Evolutionary conservation across 2,329 filamentous ascomycete species (phyloP).

Genomic region (Penicillium janthinellum): DNA sequence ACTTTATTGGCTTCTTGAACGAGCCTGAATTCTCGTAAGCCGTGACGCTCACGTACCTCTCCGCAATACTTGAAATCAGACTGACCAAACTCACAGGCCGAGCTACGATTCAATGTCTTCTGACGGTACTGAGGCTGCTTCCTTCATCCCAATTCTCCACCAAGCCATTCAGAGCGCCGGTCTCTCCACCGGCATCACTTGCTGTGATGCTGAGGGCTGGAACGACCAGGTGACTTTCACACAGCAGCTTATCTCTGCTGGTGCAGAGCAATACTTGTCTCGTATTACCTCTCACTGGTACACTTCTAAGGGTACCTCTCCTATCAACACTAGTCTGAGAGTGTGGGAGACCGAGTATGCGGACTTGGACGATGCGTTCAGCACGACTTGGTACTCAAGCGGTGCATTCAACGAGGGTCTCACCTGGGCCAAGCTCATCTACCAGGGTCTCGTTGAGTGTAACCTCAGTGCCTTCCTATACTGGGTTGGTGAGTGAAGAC

Average conservation of each 20-base stretch:
- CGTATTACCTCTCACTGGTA: conserved; percentile 50
- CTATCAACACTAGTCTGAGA: conserved; percentile 46
- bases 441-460: conserved; percentile 51
- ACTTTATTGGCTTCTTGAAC: conserved; percentile 50
- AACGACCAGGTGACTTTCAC: conserved; percentile 41
- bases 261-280: conserved; percentile 43
- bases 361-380: conserved; percentile 50
- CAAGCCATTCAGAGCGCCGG: conserved; percentile 41
- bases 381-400: conserved; percentile 50
- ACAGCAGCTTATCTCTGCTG: conserved; percentile 38
- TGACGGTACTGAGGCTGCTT: conserved; percentile 50
- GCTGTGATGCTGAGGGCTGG: conserved; percentile 52
- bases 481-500: conserved; percentile 50
- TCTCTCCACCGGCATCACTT: conserved; percentile 45
- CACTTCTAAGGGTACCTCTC: conserved; percentile 41
- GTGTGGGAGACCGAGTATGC: conserved; percentile 58
- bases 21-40: conserved; percentile 44
- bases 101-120: conserved; percentile 53
- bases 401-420: conserved; percentile 55
- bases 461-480: conserved; percentile 58
- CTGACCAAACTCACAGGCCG: neutral
- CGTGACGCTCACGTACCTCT: neutral
- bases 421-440: conserved; percentile 59
- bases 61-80: neutral
- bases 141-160: conserved; percentile 54